Evolutionary conservation across 2,329 filamentous ascomycete genomes (phyloP).

Genomic region (Neofusicoccum parvum): DNA sequence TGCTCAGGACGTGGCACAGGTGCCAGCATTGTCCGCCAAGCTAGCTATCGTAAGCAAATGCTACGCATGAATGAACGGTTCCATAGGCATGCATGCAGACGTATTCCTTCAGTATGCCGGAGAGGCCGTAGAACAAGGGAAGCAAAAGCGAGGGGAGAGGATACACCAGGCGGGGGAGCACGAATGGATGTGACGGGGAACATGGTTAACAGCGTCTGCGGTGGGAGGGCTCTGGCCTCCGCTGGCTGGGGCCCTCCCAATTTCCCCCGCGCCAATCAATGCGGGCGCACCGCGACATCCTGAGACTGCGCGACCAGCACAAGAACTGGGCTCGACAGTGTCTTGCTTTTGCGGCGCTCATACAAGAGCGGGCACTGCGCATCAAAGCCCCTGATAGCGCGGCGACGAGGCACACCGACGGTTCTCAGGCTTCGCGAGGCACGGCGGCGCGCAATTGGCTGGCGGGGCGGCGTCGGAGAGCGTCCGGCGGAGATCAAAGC

Average conservation of each 20-base stretch:
- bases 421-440: conserved; percentile 4
- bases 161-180: not conserved
- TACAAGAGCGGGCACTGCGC: conserved; percentile 12
- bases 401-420: conserved; percentile 15
- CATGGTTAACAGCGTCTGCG: conserved; percentile 1
- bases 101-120: not conserved
- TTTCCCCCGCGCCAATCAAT: conserved; percentile 13
- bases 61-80: not conserved
- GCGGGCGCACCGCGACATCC: not conserved
- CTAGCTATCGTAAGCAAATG: not conserved
- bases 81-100: not conserved
- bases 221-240: not conserved
- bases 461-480: conserved; percentile 17
- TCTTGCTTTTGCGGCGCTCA: not conserved
- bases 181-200: conserved; percentile 2
- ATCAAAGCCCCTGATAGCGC: not conserved
- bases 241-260: not conserved
- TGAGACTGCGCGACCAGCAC: conserved; percentile 8
- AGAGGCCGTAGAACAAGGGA: not conserved
- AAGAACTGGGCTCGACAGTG: not conserved
- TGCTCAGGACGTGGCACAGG: not conserved
- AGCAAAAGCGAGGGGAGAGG: not conserved
- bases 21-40: too few relatives aligned
- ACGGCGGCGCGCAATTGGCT: conserved; percentile 11
- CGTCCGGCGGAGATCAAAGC: conserved; percentile 20